Conservation (phyloP, 257 asterid species). For the Solanum phureja region DNA sequence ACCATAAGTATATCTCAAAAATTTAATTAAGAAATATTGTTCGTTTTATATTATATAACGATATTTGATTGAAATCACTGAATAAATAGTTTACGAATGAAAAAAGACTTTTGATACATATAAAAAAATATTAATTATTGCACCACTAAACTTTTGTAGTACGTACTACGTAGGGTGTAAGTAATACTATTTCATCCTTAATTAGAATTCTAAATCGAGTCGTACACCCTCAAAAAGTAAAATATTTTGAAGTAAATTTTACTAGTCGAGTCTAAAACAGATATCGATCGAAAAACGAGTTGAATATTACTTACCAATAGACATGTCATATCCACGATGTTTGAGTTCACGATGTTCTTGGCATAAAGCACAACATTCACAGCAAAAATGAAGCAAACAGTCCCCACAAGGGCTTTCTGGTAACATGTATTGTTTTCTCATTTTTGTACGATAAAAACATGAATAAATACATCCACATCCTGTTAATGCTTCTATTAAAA, state of each 20-base stretch:
- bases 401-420: constrained; percentile 6
- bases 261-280: neutral
- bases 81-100: neutral
- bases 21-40: neutral
- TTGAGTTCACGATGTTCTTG: constrained; percentile 24
- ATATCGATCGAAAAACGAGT: neutral
- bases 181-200: too few species aligned
- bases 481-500: neutral
- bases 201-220: neutral
- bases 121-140: neutral
- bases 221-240: rapidly evolving
- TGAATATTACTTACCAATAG: neutral
- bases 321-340: constrained; percentile 13
- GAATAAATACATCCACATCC: constrained; percentile 14
- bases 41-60: neutral
- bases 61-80: neutral
- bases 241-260: neutral
- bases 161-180: too few species aligned
- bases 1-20: neutral
- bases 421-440: constrained; percentile 9
- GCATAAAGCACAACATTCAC: constrained; percentile 18
- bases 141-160: too few species aligned
- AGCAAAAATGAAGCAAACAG: constrained; percentile 14
- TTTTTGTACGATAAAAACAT: constrained; percentile 8
- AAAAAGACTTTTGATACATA: neutral